Evolutionary conservation across 257 asterid species (phyloP).

Genomic region (Fraxinus anomala): DNA sequence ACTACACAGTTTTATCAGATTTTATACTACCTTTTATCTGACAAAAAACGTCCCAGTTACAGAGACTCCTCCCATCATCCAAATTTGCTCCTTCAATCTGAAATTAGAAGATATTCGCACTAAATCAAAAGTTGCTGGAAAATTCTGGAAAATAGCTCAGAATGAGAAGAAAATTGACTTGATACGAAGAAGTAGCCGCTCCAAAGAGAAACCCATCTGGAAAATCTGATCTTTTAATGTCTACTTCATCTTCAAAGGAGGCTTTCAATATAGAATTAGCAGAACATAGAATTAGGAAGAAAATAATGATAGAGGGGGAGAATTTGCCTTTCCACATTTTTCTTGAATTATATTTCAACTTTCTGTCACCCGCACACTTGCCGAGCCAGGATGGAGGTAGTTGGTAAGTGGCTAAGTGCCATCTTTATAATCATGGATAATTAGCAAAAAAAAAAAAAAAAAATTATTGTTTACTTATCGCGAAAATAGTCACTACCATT

Average conservation of each 20-base stretch:
- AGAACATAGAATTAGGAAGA: background rate
- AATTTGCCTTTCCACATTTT: background rate
- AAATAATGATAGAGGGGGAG: background rate
- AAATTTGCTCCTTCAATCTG: conserved; percentile 17
- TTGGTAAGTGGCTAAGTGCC: too few species aligned
- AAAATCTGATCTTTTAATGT: conserved; percentile 51
- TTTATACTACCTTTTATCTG: too few species aligned
- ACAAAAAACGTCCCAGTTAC: too few species aligned
- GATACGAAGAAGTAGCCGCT: conserved; percentile 42
- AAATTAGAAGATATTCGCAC: background rate
- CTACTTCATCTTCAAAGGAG: background rate
- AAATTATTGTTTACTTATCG: too few species aligned
- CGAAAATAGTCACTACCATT: too few species aligned
- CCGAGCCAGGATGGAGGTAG: too few species aligned
- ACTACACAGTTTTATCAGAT: background rate
- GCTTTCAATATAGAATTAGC: conserved; percentile 26
- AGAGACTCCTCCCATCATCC: too few species aligned
- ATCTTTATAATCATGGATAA: too few species aligned
- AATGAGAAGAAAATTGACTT: background rate
- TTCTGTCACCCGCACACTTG: too few species aligned
- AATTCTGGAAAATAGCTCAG: background rate
- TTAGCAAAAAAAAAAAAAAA: too few species aligned
- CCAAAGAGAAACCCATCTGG: conserved; percentile 80
- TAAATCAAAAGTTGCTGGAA: background rate
- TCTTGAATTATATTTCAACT: background rate